Evolutionary conservation across 2,329 filamentous ascomycete species (phyloP), one percentile per base, ranked within the genome.

Genomic region (Ophiosphaerella korrae): DNA sequence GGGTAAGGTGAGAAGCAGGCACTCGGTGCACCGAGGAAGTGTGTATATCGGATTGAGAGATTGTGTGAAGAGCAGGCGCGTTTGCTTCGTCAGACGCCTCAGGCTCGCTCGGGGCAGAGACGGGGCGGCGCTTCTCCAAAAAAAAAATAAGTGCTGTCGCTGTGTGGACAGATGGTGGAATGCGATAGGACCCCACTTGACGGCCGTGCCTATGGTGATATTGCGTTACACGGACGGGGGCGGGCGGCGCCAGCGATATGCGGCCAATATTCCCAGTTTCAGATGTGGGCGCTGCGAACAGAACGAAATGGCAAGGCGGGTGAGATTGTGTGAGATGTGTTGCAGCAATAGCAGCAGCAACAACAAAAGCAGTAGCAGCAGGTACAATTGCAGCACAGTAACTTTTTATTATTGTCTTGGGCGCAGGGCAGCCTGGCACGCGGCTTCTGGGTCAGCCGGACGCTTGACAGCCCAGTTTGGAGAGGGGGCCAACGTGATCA

Each of bases 151-250:
- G 26, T 29, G 26, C 26, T 41, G 36, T 53, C 53, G 57, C 43
- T 35, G 52, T 64, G 62, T 62, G 57, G 55, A 62, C 56, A 62
- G 58, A 50, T 60, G 53, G 50, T 61, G 63, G 62, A 64, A 62
- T 66, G 63, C 59, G 47, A 61, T 58, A 48, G 51, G 60, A 60
- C 55, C 52, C 58, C 60, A 60, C 58, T 50, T 55, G 48, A 36
- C 45, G 60, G 42, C 60, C 54, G 59, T 57, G 58, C 53, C 50
- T 48, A 40, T 53, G 55, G 55, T 51, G 57, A 60, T 62, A 57
- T 57, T 47, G 57, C 52, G 58, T 58, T 48, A 52, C 49, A 49
- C 41, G 39, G 26, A 29, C 38, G 51, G 42, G 46, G 43, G 43
- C 52, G 42, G 50, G 39, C 37, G 45, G 48, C 57, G 55, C 52